phyloP scores from a whole-genome alignment of 2,329 filamentous ascomycete genomes.

The Talaromyces sp. region DNA sequence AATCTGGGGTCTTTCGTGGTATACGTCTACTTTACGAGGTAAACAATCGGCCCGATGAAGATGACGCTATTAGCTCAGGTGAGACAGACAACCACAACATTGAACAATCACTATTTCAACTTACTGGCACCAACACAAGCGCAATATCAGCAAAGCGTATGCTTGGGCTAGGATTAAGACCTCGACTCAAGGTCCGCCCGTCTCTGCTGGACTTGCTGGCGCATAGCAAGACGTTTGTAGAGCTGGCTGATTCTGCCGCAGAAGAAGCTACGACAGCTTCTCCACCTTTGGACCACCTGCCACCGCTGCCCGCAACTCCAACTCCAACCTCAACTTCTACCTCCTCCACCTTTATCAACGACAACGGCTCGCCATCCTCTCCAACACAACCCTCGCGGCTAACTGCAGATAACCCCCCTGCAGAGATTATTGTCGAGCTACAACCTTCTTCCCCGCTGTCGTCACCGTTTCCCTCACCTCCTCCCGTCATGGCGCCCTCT shows the following conservation, averaged over 20 bases:
- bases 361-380: neutral
- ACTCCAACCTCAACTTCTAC: constrained; percentile 22
- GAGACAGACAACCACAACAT: neutral
- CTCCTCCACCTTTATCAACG: neutral
- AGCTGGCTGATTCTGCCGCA: constrained; percentile 13
- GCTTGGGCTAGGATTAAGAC: constrained; percentile 49
- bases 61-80: constrained; percentile 10
- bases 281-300: constrained; percentile 41
- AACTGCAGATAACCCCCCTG: neutral
- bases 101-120: neutral
- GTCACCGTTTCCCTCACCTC: constrained; percentile 5
- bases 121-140: neutral
- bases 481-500: constrained; percentile 42
- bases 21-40: neutral
- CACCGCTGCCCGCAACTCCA: constrained; percentile 39
- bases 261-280: constrained; percentile 25
- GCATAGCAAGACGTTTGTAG: constrained; percentile 16
- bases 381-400: neutral
- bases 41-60: neutral
- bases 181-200: constrained; percentile 57
- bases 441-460: neutral
- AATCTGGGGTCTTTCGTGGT: neutral
- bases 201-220: constrained; percentile 61
- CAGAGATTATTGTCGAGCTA: constrained; percentile 4
- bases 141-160: constrained; percentile 35